These are phyloP conservation scores for Linderina pennispora DNA, from an alignment of 192 early-diverging fungal genomes.

Conservation along the genomic window DNA sequence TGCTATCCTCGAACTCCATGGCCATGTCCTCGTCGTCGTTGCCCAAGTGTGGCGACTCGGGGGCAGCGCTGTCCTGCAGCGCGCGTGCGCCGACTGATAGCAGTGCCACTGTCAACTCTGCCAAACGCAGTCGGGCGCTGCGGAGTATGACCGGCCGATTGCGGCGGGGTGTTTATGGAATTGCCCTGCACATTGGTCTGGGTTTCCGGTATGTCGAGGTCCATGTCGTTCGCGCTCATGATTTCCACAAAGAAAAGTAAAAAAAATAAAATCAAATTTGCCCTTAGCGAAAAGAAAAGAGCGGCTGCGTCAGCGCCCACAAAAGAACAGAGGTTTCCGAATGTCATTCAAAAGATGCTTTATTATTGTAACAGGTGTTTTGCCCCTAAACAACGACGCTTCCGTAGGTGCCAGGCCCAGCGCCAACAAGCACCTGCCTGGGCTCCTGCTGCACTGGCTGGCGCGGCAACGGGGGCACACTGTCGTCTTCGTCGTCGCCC, in stretches of 20 bases:
- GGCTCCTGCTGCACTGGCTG: too few species aligned
- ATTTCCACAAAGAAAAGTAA: background rate
- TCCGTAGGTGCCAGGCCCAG: too few species aligned
- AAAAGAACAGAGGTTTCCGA: too few species aligned
- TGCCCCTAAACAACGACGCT: too few species aligned
- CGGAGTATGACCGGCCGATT: slow-evolving; percentile 23
- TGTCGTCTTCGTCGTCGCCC: too few species aligned
- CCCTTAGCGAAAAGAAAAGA: background rate
- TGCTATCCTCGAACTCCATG: background rate
- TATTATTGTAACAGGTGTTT: too few species aligned
- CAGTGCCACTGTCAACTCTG: background rate
- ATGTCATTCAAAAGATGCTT: too few species aligned
- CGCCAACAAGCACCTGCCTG: too few species aligned
- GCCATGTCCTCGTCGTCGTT: background rate
- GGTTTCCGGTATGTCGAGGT: slow-evolving; percentile 27
- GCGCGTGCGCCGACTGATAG: background rate
- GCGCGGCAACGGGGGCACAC: too few species aligned
- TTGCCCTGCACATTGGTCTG: background rate
- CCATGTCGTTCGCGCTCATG: slow-evolving; percentile 14
- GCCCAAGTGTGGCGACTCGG: slow-evolving; percentile 19
- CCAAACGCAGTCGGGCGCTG: slow-evolving; percentile 2
- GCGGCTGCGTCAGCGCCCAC: background rate
- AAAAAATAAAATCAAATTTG: background rate
- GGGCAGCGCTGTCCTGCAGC: slow-evolving; percentile 20
- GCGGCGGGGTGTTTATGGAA: too few species aligned